These are phyloP conservation scores for Fraxinus sp. DNA, from an alignment of 305 asterid genomes.

Conservation along the genomic window DNA sequence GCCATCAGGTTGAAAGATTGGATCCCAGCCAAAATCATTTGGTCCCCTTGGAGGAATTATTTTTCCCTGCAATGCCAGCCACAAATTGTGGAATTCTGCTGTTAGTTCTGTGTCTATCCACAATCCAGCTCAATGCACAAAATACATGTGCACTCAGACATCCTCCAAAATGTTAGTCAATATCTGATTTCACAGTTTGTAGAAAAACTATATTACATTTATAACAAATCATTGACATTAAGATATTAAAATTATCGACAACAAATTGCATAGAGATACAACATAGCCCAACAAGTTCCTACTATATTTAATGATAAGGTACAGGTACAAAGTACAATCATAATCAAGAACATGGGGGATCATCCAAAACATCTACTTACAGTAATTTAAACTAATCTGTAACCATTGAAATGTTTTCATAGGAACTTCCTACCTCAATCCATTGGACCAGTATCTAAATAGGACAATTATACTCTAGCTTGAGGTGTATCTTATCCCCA, in stretches of 20 bases:
- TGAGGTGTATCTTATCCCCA: not conserved
- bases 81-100: constrained; percentile 20
- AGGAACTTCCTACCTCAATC: not conserved
- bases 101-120: not conserved
- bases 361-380: not conserved
- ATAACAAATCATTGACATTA: not conserved
- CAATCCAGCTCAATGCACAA: constrained; percentile 7
- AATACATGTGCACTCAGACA: constrained; percentile 13
- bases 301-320: not conserved
- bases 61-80: constrained; percentile 65
- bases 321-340: not conserved
- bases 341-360: not conserved
- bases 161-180: not conserved
- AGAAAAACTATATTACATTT: constrained; percentile 5
- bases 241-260: not conserved
- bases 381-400: not conserved
- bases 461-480: not conserved
- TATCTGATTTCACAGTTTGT: not conserved
- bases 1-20: constrained; percentile 89
- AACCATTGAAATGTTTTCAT: not conserved
- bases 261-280: not conserved
- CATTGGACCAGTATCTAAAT: not conserved
- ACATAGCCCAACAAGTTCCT: constrained; percentile 5
- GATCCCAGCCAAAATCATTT: constrained; percentile 95
- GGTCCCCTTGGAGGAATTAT: constrained; percentile 93